A percentile compares a stretch with the other conserved stretches of the same genome.
phyloP scores from a whole-genome alignment of 78 protist genomes.

The Dictyostelium brefeldianum region DNA sequence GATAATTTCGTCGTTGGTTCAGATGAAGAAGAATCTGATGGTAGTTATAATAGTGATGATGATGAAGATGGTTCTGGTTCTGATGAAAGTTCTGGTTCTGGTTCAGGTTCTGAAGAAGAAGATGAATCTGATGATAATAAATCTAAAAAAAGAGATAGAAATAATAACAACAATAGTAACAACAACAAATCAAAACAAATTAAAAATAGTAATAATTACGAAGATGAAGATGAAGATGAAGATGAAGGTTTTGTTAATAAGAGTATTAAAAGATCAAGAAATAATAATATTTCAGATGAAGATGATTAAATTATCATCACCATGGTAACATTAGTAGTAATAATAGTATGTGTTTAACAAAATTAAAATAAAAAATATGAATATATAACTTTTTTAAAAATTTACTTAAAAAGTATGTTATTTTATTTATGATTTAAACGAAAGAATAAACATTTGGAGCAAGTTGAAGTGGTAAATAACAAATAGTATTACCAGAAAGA shows the following conservation, averaged over 20 bases:
- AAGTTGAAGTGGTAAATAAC: too few relatives aligned
- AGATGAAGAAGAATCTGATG: conserved; percentile 34
- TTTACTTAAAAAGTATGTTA: too few relatives aligned
- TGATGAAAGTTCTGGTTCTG: conserved; percentile 8
- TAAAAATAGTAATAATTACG: background rate
- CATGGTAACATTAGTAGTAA: too few relatives aligned
- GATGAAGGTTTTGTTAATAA: conserved; percentile 8
- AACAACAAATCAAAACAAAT: background rate
- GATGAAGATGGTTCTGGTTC: background rate
- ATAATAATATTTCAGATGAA: background rate
- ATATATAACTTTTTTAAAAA: too few relatives aligned
- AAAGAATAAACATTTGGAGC: too few relatives aligned
- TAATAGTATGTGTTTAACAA: too few relatives aligned
- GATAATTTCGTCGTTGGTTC: conserved; percentile 29
- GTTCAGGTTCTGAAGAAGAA: background rate
- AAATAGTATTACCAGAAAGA: too few relatives aligned
- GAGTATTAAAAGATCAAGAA: background rate
- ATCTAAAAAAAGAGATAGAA: conserved; percentile 11
- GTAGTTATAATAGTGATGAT: background rate
- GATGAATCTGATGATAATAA: background rate
- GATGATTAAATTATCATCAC: background rate
- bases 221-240: background rate
- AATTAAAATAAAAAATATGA: too few relatives aligned
- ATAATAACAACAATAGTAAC: background rate
- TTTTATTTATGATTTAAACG: too few relatives aligned